phyloP scores from a whole-genome alignment of 2,329 filamentous ascomycete species.

The Davidsoniella neocaledoniae region DNA sequence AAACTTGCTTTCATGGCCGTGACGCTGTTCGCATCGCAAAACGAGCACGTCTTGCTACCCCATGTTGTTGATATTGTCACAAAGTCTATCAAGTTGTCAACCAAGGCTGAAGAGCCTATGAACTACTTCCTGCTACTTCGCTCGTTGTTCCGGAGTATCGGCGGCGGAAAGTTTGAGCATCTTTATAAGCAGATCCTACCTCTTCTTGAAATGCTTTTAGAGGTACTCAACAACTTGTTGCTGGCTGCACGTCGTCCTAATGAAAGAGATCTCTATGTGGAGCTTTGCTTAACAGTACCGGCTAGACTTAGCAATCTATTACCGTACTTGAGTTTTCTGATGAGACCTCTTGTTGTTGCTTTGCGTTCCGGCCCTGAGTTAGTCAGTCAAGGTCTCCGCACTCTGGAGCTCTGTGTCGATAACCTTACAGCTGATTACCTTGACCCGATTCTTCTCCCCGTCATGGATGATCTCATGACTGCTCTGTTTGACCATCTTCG shows the following conservation, averaged over 20 bases:
- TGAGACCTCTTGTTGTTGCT: conserved; percentile 94
- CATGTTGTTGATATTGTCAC: conserved; percentile 97
- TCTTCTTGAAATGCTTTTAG: conserved; percentile 88
- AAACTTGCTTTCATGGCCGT: conserved; percentile 99
- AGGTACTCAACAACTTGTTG: conserved; percentile 89
- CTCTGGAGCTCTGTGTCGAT: conserved; percentile 89
- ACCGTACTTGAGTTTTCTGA: conserved; percentile 88
- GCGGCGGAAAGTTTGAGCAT: conserved; percentile 91
- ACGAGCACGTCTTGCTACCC: conserved; percentile 86
- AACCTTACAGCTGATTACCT: conserved; percentile 96
- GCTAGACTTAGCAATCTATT: conserved; percentile 85
- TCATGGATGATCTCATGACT: conserved; percentile 97
- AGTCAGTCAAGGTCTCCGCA: conserved; percentile 83
- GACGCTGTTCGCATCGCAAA: conserved; percentile 83
- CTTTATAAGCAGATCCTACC: conserved; percentile 97
- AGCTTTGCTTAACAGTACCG: conserved; percentile 89
- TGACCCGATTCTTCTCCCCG: conserved; percentile 96
- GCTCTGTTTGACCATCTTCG: conserved; percentile 90
- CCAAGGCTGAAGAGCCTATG: conserved; percentile 90
- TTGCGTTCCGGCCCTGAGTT: conserved; percentile 81
- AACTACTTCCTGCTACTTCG: conserved; percentile 93
- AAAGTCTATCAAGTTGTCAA: conserved; percentile 89
- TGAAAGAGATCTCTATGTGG: conserved; percentile 90
- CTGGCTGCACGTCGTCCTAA: conserved; percentile 77
- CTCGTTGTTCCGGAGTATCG: conserved; percentile 89